These are phyloP conservation scores for Stagonosporopsis vannaccii DNA, from an alignment of 2,329 filamentous ascomycete species.

Conservation along the genomic window DNA sequence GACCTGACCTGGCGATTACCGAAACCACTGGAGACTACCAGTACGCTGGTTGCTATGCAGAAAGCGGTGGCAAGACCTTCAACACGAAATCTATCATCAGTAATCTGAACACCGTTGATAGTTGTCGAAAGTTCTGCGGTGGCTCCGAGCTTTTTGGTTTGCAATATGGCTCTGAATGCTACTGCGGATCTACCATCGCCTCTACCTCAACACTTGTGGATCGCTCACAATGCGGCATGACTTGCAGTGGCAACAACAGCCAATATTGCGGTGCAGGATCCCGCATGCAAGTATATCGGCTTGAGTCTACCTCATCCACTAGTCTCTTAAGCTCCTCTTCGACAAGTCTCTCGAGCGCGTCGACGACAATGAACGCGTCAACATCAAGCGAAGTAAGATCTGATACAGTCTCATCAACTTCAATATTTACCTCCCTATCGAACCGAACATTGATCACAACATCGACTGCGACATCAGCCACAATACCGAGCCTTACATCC, in stretches of 20 bases:
- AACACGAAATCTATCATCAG: constrained; percentile 11
- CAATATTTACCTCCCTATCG: background rate
- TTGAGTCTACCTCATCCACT: background rate
- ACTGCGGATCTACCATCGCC: constrained; percentile 8
- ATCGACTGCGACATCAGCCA: background rate
- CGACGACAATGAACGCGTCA: background rate
- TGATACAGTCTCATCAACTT: background rate
- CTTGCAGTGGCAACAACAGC: constrained; percentile 16
- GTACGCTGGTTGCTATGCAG: constrained; percentile 22
- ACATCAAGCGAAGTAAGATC: background rate
- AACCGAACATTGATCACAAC: background rate
- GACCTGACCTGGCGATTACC: constrained; percentile 25
- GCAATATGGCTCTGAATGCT: constrained; percentile 40
- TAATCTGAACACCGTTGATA: constrained; percentile 11
- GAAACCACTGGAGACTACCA: constrained; percentile 21
- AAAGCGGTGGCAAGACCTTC: constrained; percentile 20
- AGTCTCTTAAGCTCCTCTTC: background rate
- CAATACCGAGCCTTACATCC: background rate
- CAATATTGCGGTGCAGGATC: constrained; percentile 15
- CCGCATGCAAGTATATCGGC: constrained; percentile 15
- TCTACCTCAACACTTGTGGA: constrained; percentile 2
- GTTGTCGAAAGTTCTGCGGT: constrained; percentile 32
- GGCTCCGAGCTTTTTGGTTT: constrained; percentile 41
- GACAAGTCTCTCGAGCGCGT: background rate
- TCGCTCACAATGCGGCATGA: constrained; percentile 10